A percentile compares a stretch with the other conserved stretches of the same genome.
Conservation (phyloP, 2,329 filamentous ascomycete species). For the Fusarium illudens region DNA sequence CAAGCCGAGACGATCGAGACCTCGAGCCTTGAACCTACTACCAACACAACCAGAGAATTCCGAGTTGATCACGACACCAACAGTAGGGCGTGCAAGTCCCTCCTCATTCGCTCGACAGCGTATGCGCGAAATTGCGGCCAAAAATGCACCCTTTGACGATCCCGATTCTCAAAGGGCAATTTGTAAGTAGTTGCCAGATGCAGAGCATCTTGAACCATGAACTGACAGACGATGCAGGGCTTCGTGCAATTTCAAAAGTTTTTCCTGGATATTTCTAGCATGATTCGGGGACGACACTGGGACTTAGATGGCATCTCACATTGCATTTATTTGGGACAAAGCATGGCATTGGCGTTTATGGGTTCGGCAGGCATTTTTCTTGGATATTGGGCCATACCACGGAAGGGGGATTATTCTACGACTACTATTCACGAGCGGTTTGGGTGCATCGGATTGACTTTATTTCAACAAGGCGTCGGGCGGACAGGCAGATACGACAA, state of each 20-base stretch:
- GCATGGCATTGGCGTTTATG: conserved; percentile 45
- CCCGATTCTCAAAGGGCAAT: conserved; percentile 51
- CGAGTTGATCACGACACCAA: conserved; percentile 41
- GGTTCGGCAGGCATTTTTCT: conserved; percentile 25
- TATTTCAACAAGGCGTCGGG: conserved; percentile 29
- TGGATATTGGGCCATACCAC: conserved; percentile 28
- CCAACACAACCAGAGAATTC: conserved; percentile 50
- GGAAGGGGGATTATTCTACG: conserved; percentile 18
- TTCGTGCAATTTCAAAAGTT: conserved; percentile 53
- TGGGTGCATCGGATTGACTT: conserved; percentile 31
- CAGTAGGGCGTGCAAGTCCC: conserved; percentile 50
- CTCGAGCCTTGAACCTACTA: conserved; percentile 46
- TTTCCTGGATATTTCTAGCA: conserved; percentile 52
- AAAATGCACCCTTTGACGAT: conserved; percentile 54
- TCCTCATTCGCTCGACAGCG: conserved; percentile 55
- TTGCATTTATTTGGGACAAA: conserved; percentile 27
- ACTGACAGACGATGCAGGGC: conserved; percentile 48
- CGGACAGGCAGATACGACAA: conserved; percentile 15
- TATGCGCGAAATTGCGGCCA: conserved; percentile 55
- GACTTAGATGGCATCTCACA: conserved; percentile 20
- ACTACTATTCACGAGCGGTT: conserved; percentile 18
- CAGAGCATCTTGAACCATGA: background rate
- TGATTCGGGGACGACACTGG: conserved; percentile 6
- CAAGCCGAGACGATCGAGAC: conserved; percentile 42
- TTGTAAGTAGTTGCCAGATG: conserved; percentile 46